A percentile compares a stretch with the other conserved stretches of the same genome.
phyloP scores from a whole-genome alignment of 2,329 filamentous ascomycete species.

The Bisporella sp. region DNA sequence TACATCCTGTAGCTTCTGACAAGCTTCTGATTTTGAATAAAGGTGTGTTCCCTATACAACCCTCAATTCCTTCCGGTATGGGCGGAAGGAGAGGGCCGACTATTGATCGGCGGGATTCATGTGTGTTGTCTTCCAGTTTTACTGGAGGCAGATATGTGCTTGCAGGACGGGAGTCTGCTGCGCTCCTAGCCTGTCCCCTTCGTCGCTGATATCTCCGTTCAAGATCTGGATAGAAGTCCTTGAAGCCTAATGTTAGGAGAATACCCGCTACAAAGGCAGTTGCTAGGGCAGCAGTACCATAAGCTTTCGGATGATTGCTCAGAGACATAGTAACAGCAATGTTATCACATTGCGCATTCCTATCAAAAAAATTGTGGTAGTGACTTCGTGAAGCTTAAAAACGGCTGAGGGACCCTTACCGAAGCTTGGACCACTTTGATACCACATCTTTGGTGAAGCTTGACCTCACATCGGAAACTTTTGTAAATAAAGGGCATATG shows the following conservation, averaged over 20 bases:
- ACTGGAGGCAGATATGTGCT: conserved; percentile 34
- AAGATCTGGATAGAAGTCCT: conserved; percentile 72
- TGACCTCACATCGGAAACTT: neutral
- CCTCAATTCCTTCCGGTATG: conserved; percentile 77
- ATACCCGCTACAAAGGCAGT: conserved; percentile 73
- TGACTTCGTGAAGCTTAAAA: too few species aligned
- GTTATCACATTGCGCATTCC: neutral
- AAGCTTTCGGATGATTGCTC: conserved; percentile 53
- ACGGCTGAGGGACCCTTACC: neutral
- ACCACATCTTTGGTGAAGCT: neutral
- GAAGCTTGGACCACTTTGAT: conserved; percentile 32
- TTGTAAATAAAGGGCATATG: conserved; percentile 42
- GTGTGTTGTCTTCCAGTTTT: conserved; percentile 49
- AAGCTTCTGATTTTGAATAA: conserved; percentile 80
- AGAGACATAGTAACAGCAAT: conserved; percentile 42
- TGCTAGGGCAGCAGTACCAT: conserved; percentile 58
- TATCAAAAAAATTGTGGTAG: neutral
- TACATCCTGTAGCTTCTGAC: conserved; percentile 78
- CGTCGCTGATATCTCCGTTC: conserved; percentile 54
- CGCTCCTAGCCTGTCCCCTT: conserved; percentile 14
- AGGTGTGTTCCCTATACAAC: conserved; percentile 88
- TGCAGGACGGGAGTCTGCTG: conserved; percentile 18
- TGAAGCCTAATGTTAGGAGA: conserved; percentile 68
- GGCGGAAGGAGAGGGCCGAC: conserved; percentile 13
- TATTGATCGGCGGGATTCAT: conserved; percentile 25